Evolutionary conservation across 2,329 filamentous ascomycete species (phyloP).

Genomic region (Proliferodiscus dingleyae): DNA sequence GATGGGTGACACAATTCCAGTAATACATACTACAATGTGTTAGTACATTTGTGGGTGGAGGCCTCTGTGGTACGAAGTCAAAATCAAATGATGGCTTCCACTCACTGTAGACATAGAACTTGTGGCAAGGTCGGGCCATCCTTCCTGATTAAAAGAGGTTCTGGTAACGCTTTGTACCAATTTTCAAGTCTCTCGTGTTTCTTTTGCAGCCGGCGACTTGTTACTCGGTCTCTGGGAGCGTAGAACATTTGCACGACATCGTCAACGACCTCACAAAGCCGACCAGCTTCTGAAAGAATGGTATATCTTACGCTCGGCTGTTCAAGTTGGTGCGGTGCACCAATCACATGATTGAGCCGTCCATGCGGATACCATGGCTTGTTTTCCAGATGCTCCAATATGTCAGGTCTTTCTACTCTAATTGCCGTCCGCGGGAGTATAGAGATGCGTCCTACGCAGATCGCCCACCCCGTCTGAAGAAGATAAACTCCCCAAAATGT

Average conservation of each 20-base stretch:
- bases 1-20: constrained; percentile 59
- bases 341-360: not conserved
- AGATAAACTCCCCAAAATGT: constrained; percentile 49
- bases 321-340: not conserved
- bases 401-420: constrained; percentile 40
- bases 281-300: constrained; percentile 37
- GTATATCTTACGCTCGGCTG: constrained; percentile 13
- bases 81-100: constrained; percentile 18
- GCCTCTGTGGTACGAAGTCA: no score
- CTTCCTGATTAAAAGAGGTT: constrained; percentile 55
- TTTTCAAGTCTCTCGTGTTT: constrained; percentile 61
- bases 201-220: constrained; percentile 57
- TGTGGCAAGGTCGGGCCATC: constrained; percentile 34
- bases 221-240: constrained; percentile 61
- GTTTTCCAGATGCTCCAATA: constrained; percentile 29
- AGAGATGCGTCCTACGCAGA: constrained; percentile 42
- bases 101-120: constrained; percentile 57
- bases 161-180: constrained; percentile 64
- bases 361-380: constrained; percentile 32
- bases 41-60: not conserved
- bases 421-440: constrained; percentile 44
- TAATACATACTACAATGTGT: constrained; percentile 55
- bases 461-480: constrained; percentile 40
- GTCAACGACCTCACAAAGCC: constrained; percentile 67
- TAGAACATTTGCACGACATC: constrained; percentile 55